A percentile compares a stretch with the other conserved stretches of the same genome.
These are phyloP conservation scores for Helotiales sp. DNA, from an alignment of 2,329 filamentous ascomycete genomes.

Conservation along the genomic window DNA sequence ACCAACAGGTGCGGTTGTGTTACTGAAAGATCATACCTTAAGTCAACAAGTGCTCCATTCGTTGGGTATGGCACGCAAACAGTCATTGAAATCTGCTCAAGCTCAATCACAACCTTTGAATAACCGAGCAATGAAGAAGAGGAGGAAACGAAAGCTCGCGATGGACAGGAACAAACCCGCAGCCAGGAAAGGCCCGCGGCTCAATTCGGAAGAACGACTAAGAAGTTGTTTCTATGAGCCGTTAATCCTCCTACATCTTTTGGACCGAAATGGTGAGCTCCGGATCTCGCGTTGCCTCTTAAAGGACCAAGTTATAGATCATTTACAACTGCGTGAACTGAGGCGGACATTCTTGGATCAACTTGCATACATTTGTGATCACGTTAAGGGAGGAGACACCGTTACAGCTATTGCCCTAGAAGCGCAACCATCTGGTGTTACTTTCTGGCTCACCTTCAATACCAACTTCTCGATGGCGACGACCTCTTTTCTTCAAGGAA, in stretches of 20 bases:
- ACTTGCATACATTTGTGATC: constrained; percentile 28
- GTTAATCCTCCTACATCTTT: constrained; percentile 26
- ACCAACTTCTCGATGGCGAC: background rate
- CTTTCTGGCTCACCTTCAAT: constrained; percentile 25
- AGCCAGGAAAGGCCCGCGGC: constrained; percentile 17
- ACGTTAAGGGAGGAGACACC: constrained; percentile 23
- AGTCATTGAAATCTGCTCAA: background rate
- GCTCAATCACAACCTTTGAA: background rate
- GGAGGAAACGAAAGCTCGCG: constrained; percentile 15
- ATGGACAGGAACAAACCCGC: constrained; percentile 9
- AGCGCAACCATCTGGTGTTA: constrained; percentile 10
- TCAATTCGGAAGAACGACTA: constrained; percentile 20
- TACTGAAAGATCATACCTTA: background rate
- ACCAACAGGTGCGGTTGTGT: background rate
- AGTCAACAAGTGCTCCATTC: constrained; percentile 2
- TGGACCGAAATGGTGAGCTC: constrained; percentile 25
- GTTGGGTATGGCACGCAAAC: background rate
- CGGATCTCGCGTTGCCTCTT: constrained; percentile 21
- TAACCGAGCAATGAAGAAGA: background rate
- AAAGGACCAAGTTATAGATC: constrained; percentile 10
- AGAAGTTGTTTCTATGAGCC: constrained; percentile 27
- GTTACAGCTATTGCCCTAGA: constrained; percentile 29
- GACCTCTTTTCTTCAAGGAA: constrained; percentile 19
- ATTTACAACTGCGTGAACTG: constrained; percentile 1
- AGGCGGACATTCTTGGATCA: constrained; percentile 16